phyloP scores from a whole-genome alignment of 2,329 filamentous ascomycete species.

The Nemania serpens region DNA sequence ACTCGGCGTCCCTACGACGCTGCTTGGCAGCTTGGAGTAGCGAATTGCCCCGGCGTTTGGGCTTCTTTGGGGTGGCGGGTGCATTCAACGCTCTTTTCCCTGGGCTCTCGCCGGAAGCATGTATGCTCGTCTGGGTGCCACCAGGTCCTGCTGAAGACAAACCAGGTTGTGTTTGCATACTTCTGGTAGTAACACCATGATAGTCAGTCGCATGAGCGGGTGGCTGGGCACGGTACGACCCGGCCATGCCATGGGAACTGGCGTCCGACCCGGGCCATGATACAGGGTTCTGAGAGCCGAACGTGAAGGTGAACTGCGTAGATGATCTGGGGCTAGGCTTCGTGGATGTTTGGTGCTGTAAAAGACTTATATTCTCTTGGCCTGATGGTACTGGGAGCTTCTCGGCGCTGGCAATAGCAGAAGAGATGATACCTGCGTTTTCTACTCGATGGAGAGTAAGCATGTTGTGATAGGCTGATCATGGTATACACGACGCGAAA shows the following conservation, averaged over 20 bases:
- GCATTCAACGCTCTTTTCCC: slow-evolving; percentile 47
- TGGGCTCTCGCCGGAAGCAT: slow-evolving; percentile 39
- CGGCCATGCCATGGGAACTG: slow-evolving; percentile 41
- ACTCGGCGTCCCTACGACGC: slow-evolving; percentile 76
- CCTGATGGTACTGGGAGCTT: slow-evolving; percentile 67
- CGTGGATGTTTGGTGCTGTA: slow-evolving; percentile 69
- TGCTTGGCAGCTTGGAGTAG: slow-evolving; percentile 76
- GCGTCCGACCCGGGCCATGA: slow-evolving; percentile 69
- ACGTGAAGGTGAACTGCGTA: slow-evolving; percentile 95
- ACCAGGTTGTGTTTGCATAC: slow-evolving; percentile 26
- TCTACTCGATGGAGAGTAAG: slow-evolving; percentile 48
- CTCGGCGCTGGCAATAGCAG: slow-evolving; percentile 86
- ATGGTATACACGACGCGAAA: not conserved
- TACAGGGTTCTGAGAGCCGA: slow-evolving; percentile 84
- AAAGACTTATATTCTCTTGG: slow-evolving; percentile 77
- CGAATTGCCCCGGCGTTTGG: slow-evolving; percentile 71
- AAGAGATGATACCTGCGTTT: slow-evolving; percentile 80
- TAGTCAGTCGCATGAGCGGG: slow-evolving; percentile 27
- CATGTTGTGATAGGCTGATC: not conserved
- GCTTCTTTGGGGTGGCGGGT: slow-evolving; percentile 57
- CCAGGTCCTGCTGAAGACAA: slow-evolving; percentile 25
- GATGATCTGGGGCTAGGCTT: slow-evolving; percentile 68
- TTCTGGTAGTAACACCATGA: slow-evolving; percentile 22
- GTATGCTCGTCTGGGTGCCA: slow-evolving; percentile 23
- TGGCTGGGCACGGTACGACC: slow-evolving; percentile 32